Evolutionary conservation across 495 filamentous ascomycete species (phyloP), one percentile per base, ranked within the genome.

Genomic region (Tuber aestivum): DNA sequence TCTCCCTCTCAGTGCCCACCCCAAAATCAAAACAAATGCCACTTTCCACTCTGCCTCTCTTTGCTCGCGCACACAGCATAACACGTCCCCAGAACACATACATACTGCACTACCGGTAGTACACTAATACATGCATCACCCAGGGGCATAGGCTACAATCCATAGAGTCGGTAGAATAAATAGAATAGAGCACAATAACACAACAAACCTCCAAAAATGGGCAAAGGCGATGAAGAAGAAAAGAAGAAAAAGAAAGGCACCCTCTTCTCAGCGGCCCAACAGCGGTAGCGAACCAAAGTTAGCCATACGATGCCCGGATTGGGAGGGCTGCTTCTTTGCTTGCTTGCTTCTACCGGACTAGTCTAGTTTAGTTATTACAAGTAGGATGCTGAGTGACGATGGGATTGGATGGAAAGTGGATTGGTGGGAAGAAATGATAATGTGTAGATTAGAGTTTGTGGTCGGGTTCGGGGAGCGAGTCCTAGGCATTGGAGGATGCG

Each of bases 161-260:
- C 56, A 18, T 1, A 44, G 9, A 44, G 12, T 44, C 42, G 42
- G 42, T 18, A 18, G 12, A 14, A 2, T 42, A 20, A 8, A 10
- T 16, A 65, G 10, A 65, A 65, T 32, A 32, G 68, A 74, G 76
- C 71, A 44, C 75, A 69, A 48, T 45, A 77, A 69, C 71, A 45
- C 74, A 79, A 74, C 76, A 74, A 77, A 74, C 65, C 68, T 78
- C 76, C 72, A 76, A 69, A 77, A 78, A 73, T 20, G 70, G 70
- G 77, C 77, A 70, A 77, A 65, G 38, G 78, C 76, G 56, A 82
- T 56, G 50, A 75, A 56, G 48, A 27, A 56, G 23, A 44, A 78
- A 70, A 69, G 37, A 74, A 79, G 70, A 77, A 27, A 56, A 27
- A 56, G 9, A n/a, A 56, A 56, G n/a, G 42, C 16, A 45, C n/a